phyloP scores from a whole-genome alignment of 371 early-diverging fungal species.

The Mortierella sp. region DNA sequence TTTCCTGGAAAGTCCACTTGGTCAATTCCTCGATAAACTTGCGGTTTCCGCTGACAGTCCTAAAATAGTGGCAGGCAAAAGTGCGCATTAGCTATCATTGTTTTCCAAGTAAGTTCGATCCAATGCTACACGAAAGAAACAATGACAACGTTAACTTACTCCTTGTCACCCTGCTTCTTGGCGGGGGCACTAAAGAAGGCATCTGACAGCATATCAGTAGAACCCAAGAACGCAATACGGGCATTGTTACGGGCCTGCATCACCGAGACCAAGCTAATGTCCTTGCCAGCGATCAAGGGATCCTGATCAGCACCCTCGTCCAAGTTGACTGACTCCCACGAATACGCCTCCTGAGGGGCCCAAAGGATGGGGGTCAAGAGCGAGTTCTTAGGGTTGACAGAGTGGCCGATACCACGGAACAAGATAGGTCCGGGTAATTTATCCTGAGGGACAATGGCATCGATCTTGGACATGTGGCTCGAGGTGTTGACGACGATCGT shows the following conservation, averaged over 20 bases:
- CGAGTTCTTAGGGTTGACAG: slow-evolving; percentile 66
- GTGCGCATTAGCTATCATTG: not conserved
- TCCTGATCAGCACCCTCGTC: slow-evolving; percentile 55
- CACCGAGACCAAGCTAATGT: slow-evolving; percentile 79
- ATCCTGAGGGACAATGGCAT: slow-evolving; percentile 59
- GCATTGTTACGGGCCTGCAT: slow-evolving; percentile 94
- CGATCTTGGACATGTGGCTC: slow-evolving; percentile 56
- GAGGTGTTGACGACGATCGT: slow-evolving; percentile 58
- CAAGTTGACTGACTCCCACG: slow-evolving; percentile 60
- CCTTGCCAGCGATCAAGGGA: slow-evolving; percentile 62
- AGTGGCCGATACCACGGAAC: slow-evolving; percentile 85
- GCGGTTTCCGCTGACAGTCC: slow-evolving; percentile 74
- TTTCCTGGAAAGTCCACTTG: slow-evolving; percentile 95
- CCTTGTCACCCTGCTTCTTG: slow-evolving; percentile 40
- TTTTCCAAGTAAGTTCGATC: not conserved
- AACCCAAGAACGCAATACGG: slow-evolving; percentile 88
- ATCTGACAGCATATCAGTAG: slow-evolving; percentile 85
- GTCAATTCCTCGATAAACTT: slow-evolving; percentile 79
- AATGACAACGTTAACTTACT: slow-evolving; percentile 23
- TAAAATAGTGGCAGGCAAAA: slow-evolving; percentile 12
- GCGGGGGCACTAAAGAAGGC: slow-evolving; percentile 27
- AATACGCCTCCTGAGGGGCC: slow-evolving; percentile 74
- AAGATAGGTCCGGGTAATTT: slow-evolving; percentile 67
- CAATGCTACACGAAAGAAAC: not conserved
- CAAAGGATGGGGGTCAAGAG: slow-evolving; percentile 78